Evolutionary conservation across 2,329 filamentous ascomycete species (phyloP), one percentile per base, ranked within the genome.

Genomic region (Neofusicoccum parvum): DNA sequence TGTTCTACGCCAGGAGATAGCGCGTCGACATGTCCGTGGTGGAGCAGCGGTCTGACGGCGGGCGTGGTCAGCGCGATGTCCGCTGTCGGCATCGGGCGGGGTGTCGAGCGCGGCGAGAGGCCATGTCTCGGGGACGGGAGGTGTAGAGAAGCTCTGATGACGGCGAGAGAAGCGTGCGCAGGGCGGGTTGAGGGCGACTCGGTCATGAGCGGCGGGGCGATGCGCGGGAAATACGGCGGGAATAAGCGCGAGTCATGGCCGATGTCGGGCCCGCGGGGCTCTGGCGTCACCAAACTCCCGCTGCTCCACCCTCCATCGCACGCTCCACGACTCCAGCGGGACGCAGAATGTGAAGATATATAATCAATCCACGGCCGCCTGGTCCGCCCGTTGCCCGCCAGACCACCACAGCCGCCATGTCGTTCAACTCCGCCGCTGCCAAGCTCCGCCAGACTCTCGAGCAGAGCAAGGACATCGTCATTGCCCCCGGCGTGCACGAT

Each of bases 401-500:
- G 15, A 17, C n/a, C n/a, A 5, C 37, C 11, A 20, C 43, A 1
- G 41, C 32, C 27, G 27, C 43, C 23, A 64, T 64, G 62, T 54
- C 65, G 11, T 56, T 62, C 49, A 63, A 54, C 58, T 15, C 43
- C 32, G 56, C 65, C 56, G 66, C 66, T 45, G 54, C 20, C 50
- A 62, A 46, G 43, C 62, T 78, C 46, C 70, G 76, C 36, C 64
- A 63, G 10, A 71, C 76, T 71, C 63, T 78, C 23, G 72, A 71
- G 5, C 72, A 77, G 63, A 68, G 70, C 6, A 69, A 72, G 0
- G 75, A 76, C 70, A 53, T 78, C 43, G 71, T 90, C 45, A 81
- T 89, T 2, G 87, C 85, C 60, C 88, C 88, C 0, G 88, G 88
- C 37, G 88, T 91, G 2, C 90, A 90, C 71, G 88, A 91, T 79